Base-by-base conservation (phyloP, 768 basidiomycete genomes). In the Gloeostereum incarnatum region DNA sequence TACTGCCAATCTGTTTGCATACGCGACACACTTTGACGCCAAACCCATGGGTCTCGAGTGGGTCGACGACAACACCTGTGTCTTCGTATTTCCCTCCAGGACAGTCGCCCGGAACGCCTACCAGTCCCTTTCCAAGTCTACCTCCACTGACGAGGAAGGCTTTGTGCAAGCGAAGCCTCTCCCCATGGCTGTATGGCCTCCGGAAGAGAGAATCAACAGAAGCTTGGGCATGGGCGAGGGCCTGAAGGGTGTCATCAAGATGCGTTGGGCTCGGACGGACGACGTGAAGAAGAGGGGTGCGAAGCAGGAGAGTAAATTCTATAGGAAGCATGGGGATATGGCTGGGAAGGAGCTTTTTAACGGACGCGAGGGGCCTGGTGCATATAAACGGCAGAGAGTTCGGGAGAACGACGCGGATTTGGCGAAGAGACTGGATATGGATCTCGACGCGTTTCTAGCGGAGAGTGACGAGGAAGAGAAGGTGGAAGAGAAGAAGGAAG, bases 231-330 rank as follows among this genome's bases (percentile, higher is more conserved):
- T 75, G 43, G 73, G 81, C 2, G 70, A 75, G 42, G 82, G 80
- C 2, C 52, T 88, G 22, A 78, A 75, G 49, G 85, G 79, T 9
- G 48, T 55, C 5, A 68, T 91, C 27, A 64, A 62, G 39, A 81
- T 91, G 75, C 74, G 88, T 18, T 88, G 83, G 84, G 88, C 88
- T 1, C 65, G 60, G 41, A 51, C 48, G 19, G 71, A 74, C 20
- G 88, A 91, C 48, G 70, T 87, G 31, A 91, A 91, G 65, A 75
- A 82, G 62, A 73, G 68, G 36, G 84, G 82, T 2, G 83, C 88
- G 3, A 75, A 71, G 53, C 64, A 62, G 40, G 70, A 81, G 45
- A 89, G 86, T 51, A 61, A 81, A 47, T 91, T 89, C 47, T 91
- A 91, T 58, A 76, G 58, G 56, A 81, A 75, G 50, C 81, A 89